phyloP scores from a whole-genome alignment of 2,329 filamentous ascomycete genomes.

The Diaporthe nobilis region DNA sequence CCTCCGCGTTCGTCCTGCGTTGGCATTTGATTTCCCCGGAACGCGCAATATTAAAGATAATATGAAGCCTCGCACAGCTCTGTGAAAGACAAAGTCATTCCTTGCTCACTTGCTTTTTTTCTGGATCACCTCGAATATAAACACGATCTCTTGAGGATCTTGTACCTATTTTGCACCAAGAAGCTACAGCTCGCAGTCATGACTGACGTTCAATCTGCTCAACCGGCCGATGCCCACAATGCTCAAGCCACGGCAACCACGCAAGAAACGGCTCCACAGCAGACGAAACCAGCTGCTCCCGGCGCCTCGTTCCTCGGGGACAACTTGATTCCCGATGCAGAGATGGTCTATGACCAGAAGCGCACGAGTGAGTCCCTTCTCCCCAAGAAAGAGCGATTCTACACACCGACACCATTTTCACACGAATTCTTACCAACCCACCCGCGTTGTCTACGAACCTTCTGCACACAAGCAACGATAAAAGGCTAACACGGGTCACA shows the following conservation, averaged over 20 bases:
- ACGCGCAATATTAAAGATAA: conserved; percentile 2
- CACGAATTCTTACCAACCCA: too few relatives aligned
- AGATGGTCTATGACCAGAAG: conserved; percentile 35
- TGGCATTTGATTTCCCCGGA: neutral
- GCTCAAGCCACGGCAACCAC: neutral
- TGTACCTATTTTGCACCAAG: too few relatives aligned
- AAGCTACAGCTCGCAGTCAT: neutral
- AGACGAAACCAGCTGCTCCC: neutral
- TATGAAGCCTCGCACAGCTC: neutral
- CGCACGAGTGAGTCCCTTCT: conserved; percentile 4
- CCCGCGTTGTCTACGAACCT: neutral
- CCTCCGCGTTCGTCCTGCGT: conserved; percentile 1
- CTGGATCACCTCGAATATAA: neutral
- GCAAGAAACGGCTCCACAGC: neutral
- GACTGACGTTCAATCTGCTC: conserved; percentile 6
- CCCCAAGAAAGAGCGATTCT: fast-evolving
- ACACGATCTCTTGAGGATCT: too few relatives aligned
- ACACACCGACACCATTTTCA: neutral
- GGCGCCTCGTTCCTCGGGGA: conserved; percentile 4
- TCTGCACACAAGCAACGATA: neutral
- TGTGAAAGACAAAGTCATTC: fast-evolving
- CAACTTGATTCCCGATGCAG: conserved; percentile 29
- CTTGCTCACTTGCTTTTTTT: neutral
- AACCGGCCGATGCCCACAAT: conserved; percentile 15
- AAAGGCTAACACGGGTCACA: neutral